Conservation (phyloP, 1,139 yeast genomes). For the Wickerhamomyces sp. region DNA sequence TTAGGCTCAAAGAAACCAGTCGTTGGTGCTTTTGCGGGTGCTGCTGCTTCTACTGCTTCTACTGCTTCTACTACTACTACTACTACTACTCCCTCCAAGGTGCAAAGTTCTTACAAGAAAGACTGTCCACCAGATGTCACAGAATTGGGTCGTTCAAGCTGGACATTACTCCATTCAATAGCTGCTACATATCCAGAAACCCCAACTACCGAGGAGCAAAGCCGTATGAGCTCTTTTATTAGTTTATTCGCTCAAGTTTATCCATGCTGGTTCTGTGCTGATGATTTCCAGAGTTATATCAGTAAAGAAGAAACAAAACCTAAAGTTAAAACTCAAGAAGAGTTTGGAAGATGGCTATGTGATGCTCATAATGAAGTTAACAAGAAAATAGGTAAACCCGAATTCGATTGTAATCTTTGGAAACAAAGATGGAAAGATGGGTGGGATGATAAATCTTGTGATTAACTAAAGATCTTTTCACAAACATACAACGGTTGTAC, state of each 20-base stretch:
- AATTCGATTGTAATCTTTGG: slow-evolving; percentile 87
- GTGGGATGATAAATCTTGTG: slow-evolving; percentile 40
- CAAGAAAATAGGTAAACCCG: slow-evolving; percentile 74
- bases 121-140: slow-evolving; percentile 88
- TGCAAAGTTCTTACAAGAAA: slow-evolving; percentile 31
- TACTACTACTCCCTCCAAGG: slow-evolving; percentile 13
- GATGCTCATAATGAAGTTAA: slow-evolving; percentile 93
- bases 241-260: slow-evolving; percentile 72
- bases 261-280: slow-evolving; percentile 95
- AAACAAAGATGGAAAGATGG: slow-evolving; percentile 88
- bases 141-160: slow-evolving; percentile 76
- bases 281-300: slow-evolving; percentile 70
- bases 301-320: slow-evolving; percentile 51
- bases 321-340: slow-evolving; percentile 64
- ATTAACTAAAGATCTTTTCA: slow-evolving; percentile 1
- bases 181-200: slow-evolving; percentile 84
- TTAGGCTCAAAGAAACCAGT: slow-evolving; percentile 26
- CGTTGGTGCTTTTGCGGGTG: slow-evolving; percentile 10
- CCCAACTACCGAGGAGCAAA: slow-evolving; percentile 60
- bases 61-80: slow-evolving; percentile 18
- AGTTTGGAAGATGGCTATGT: slow-evolving; percentile 88
- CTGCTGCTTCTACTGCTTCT: slow-evolving; percentile 17
- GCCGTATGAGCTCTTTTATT: slow-evolving; percentile 68
- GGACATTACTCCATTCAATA: slow-evolving; percentile 88
- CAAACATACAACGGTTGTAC: neutral